These are phyloP conservation scores for Trametes sp. DNA, from an alignment of 1,284 basidiomycete species.

Conservation along the genomic window DNA sequence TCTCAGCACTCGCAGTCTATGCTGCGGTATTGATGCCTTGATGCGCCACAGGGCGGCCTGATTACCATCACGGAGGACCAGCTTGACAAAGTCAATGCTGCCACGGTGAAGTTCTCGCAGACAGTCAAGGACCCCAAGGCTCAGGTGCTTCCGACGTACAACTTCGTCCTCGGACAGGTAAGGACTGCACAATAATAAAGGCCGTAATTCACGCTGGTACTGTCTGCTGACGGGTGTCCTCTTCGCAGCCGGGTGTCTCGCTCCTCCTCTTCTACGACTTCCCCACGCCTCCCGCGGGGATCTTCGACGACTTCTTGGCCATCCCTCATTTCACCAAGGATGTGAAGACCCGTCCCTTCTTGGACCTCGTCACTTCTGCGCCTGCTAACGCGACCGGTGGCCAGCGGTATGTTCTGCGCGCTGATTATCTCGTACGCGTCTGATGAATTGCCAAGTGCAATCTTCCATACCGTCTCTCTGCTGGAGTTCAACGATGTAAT, in stretches of 20 bases:
- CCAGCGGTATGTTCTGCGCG: constrained; percentile 47
- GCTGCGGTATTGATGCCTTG: background rate
- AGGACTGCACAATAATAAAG: background rate
- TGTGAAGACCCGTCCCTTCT: constrained; percentile 46
- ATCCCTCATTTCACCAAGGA: constrained; percentile 42
- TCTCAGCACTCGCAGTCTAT: constrained; percentile 16
- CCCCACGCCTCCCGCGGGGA: constrained; percentile 48
- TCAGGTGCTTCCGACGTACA: constrained; percentile 60
- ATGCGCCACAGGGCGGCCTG: constrained; percentile 56
- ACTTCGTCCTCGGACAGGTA: constrained; percentile 53
- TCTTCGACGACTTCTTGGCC: constrained; percentile 52
- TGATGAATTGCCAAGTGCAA: constrained; percentile 42
- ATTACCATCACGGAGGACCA: constrained; percentile 50
- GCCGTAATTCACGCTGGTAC: background rate
- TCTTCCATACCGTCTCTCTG: constrained; percentile 59
- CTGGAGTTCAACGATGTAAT: constrained; percentile 49
- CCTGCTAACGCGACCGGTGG: constrained; percentile 50
- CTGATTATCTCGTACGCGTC: background rate
- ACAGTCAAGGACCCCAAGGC: constrained; percentile 67
- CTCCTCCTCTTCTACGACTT: constrained; percentile 52
- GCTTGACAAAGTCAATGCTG: constrained; percentile 50
- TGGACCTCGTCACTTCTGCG: constrained; percentile 48
- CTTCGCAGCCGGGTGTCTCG: constrained; percentile 29
- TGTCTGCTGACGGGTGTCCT: background rate
- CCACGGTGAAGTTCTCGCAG: constrained; percentile 57